Conservation (phyloP, 352 stramenopile genomes). For the Phytophthora hibernalis region DNA sequence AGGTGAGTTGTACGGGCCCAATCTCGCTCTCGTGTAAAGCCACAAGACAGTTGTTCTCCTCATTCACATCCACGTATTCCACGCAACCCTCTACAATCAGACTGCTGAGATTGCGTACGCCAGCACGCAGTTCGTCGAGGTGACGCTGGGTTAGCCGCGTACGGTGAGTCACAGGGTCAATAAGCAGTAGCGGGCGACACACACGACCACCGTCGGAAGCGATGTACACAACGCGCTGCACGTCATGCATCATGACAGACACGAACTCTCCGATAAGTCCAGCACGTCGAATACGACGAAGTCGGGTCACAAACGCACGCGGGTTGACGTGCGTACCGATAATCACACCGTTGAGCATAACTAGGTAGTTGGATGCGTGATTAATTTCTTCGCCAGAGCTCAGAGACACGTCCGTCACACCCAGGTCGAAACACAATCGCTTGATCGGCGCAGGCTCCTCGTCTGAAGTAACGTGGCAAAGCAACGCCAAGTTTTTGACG, state of each 20-base stretch:
- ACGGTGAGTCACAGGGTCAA: slow-evolving; percentile 89
- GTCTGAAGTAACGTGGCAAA: slow-evolving; percentile 97
- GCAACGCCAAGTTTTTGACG: slow-evolving; percentile 98
- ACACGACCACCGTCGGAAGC: slow-evolving; percentile 98
- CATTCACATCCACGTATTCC: slow-evolving; percentile 99
- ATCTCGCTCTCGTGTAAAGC: slow-evolving; percentile 95
- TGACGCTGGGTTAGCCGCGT: slow-evolving; percentile 96
- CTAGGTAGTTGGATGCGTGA: slow-evolving; percentile 93
- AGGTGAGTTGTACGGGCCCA: slow-evolving; percentile 96
- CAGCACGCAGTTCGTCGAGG: slow-evolving; percentile 90
- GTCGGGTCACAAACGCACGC: slow-evolving; percentile 87
- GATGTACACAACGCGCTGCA: slow-evolving; percentile 98
- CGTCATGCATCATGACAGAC: slow-evolving; percentile 98
- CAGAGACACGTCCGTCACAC: slow-evolving; percentile 96
- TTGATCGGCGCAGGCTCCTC: slow-evolving; percentile 95
- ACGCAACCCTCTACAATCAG: slow-evolving; percentile 96
- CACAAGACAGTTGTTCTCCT: slow-evolving; percentile 99
- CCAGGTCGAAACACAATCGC: slow-evolving; percentile 96
- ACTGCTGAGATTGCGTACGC: slow-evolving; percentile 78
- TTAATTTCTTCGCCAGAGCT: slow-evolving; percentile 98
- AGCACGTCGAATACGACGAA: slow-evolving; percentile 85
- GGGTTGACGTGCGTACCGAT: slow-evolving; percentile 96
- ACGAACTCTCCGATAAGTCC: slow-evolving; percentile 97
- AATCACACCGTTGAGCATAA: slow-evolving; percentile 99
- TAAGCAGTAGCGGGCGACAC: slow-evolving; percentile 97